Conservation (phyloP, 2,329 filamentous ascomycete species). For the Stromatinia cepivora region DNA sequence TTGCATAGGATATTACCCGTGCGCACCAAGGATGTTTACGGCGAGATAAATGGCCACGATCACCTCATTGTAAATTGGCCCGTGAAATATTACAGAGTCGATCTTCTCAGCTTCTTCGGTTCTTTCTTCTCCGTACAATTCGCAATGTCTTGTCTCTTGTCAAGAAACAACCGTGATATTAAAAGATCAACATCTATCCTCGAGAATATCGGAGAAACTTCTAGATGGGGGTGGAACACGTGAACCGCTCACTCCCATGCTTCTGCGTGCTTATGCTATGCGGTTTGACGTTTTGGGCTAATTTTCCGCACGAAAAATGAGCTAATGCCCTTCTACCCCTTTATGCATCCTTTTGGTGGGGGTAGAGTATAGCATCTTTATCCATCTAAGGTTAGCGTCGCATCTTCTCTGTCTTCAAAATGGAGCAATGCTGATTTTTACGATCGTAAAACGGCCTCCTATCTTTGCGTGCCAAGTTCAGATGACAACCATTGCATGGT, state of each 20-base stretch:
- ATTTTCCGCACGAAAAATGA: conserved; percentile 6
- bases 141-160: neutral
- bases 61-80: conserved; percentile 4
- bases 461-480: conserved; percentile 14
- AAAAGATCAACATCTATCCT: conserved; percentile 9
- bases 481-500: conserved; percentile 13
- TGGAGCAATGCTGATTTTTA: conserved; percentile 15
- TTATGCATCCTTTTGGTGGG: conserved; percentile 22
- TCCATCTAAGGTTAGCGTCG: conserved; percentile 12
- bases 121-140: conserved; percentile 13
- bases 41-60: conserved; percentile 11
- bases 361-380: conserved; percentile 5
- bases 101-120: conserved; percentile 12
- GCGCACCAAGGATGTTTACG: conserved; percentile 11
- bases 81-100: conserved; percentile 1
- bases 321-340: conserved; percentile 21
- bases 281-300: conserved; percentile 20
- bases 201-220: conserved; percentile 4
- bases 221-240: conserved; percentile 10
- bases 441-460: conserved; percentile 5
- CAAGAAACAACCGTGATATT: neutral
- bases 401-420: neutral
- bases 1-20: conserved; percentile 18
- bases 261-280: conserved; percentile 16
- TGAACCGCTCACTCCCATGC: conserved; percentile 12